phyloP scores from a whole-genome alignment of 176 grass and related monocot species.

The Oryza glaberrima region DNA sequence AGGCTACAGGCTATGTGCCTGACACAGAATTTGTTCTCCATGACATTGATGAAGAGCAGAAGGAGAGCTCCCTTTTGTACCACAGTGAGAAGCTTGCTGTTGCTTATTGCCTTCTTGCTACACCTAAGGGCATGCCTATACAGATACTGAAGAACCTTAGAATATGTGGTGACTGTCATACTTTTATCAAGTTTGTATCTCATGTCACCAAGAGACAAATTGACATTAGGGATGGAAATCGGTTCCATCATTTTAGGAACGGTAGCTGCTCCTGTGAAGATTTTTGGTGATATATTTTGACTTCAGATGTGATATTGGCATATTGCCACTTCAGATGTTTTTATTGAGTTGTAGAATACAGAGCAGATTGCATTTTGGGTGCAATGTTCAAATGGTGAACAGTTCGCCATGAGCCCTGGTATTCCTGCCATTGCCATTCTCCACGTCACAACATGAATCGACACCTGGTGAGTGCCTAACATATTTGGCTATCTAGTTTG shows the following conservation, averaged over 20 bases:
- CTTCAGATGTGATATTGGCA: slow-evolving; percentile 12
- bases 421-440: too few relatives aligned
- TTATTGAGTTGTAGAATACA: slow-evolving; percentile 22
- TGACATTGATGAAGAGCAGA: slow-evolving; percentile 68
- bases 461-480: slow-evolving; percentile 16
- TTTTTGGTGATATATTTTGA: slow-evolving; percentile 64
- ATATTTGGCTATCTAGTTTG: slow-evolving; percentile 3
- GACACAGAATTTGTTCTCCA: slow-evolving; percentile 68
- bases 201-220: slow-evolving; percentile 71
- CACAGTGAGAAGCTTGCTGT: slow-evolving; percentile 72
- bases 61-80: slow-evolving; percentile 56
- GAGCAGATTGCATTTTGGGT: background rate
- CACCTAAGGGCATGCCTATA: slow-evolving; percentile 65
- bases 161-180: slow-evolving; percentile 89
- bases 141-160: slow-evolving; percentile 92
- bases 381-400: background rate
- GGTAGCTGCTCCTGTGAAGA: slow-evolving; percentile 86
- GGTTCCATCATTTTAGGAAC: slow-evolving; percentile 81
- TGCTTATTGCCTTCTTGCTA: slow-evolving; percentile 67
- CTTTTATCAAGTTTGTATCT: slow-evolving; percentile 76
- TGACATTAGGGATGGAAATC: slow-evolving; percentile 80
- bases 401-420: background rate
- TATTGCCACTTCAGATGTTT: slow-evolving; percentile 17
- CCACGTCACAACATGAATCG: background rate
- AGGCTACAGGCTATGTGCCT: slow-evolving; percentile 65